Conservation (phyloP, 371 early-diverging fungal species). For the Syncephalastrum monosporum region DNA sequence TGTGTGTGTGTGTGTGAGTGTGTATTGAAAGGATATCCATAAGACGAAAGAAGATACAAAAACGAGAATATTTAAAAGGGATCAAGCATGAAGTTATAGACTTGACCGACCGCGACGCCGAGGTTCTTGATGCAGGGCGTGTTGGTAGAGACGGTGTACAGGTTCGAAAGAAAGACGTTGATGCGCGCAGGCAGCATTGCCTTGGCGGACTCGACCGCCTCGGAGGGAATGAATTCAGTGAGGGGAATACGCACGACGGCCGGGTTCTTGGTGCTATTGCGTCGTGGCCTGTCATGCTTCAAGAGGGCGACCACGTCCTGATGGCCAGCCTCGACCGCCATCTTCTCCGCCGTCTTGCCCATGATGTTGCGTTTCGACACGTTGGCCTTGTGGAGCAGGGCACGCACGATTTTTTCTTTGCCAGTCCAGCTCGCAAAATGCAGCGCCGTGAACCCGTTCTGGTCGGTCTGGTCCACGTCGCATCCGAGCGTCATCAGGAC, state of each 20-base stretch:
- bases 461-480: slow-evolving; percentile 40
- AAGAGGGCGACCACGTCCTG: slow-evolving; percentile 25
- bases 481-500: slow-evolving; percentile 34
- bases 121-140: slow-evolving; percentile 27
- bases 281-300: slow-evolving; percentile 1
- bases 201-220: slow-evolving; percentile 16
- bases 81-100: slow-evolving; percentile 45
- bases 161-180: slow-evolving; percentile 17
- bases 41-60: not conserved
- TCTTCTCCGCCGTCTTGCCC: slow-evolving; percentile 40
- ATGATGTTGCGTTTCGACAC: slow-evolving; percentile 22
- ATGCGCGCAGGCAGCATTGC: slow-evolving; percentile 24
- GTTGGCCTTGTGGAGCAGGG: slow-evolving; percentile 28
- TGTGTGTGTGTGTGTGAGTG: not conserved
- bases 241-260: slow-evolving; percentile 27
- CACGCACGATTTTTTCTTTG: slow-evolving; percentile 40
- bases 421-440: slow-evolving; percentile 65
- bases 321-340: slow-evolving; percentile 41
- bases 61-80: slow-evolving; percentile 26
- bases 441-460: slow-evolving; percentile 55
- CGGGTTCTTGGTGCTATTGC: too few species aligned
- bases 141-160: slow-evolving; percentile 31
- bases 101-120: slow-evolving; percentile 31
- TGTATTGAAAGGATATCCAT: not conserved
- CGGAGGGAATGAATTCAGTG: slow-evolving; percentile 33